These are phyloP conservation scores for Mucor velutinosus DNA, from an alignment of 371 early-diverging fungal species.

Conservation along the genomic window DNA sequence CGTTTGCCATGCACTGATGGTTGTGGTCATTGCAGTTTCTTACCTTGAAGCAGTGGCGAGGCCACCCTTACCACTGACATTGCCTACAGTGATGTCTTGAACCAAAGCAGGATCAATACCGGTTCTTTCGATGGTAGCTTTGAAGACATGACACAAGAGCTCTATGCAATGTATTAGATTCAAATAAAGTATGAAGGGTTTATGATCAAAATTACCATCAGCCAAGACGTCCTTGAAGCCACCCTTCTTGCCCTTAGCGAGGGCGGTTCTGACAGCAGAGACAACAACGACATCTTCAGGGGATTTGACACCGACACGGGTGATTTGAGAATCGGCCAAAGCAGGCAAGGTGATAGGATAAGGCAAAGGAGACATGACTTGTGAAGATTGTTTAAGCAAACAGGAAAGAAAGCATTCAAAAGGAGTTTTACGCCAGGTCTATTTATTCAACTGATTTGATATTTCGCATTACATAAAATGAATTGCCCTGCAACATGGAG, in stretches of 20 bases:
- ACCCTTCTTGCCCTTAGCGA: constrained; percentile 92
- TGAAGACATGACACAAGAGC: constrained; percentile 83
- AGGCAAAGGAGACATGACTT: constrained; percentile 24
- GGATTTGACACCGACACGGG: constrained; percentile 67
- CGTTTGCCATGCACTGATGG: not conserved
- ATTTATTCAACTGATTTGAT: not conserved
- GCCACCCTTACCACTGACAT: constrained; percentile 91
- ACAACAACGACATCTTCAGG: constrained; percentile 90
- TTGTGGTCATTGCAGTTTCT: not conserved
- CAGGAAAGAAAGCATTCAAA: not conserved
- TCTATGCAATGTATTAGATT: constrained; percentile 36
- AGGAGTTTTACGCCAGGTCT: not conserved
- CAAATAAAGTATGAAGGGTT: not conserved
- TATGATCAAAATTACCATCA: constrained; percentile 29
- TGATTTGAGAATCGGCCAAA: constrained; percentile 27
- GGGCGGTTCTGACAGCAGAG: constrained; percentile 88
- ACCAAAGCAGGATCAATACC: constrained; percentile 89
- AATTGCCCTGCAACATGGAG: not conserved
- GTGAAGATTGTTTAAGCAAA: not conserved
- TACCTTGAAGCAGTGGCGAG: constrained; percentile 80
- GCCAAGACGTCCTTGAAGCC: constrained; percentile 93
- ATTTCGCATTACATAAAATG: constrained; percentile 1
- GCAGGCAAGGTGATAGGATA: constrained; percentile 29
- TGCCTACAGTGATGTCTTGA: constrained; percentile 96
- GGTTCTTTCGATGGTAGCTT: constrained; percentile 78